A percentile compares a stretch with the other conserved stretches of the same genome.
phyloP scores from a whole-genome alignment of 1,284 basidiomycete genomes.

The Ustilago vetiveriae region DNA sequence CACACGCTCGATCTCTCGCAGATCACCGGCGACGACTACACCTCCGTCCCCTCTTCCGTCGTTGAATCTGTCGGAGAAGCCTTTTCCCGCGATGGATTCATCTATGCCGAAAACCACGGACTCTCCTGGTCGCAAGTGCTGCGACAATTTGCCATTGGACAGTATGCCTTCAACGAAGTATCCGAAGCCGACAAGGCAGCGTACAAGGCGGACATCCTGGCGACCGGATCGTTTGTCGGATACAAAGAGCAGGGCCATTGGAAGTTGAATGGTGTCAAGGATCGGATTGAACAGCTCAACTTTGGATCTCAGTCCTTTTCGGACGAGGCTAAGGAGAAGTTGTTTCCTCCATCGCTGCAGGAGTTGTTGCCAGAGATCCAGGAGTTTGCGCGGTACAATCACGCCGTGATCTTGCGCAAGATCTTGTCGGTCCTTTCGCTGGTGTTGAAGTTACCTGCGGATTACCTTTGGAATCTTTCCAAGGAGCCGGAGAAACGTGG shows the following conservation, averaged over 20 bases:
- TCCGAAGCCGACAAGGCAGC: slow-evolving; percentile 55
- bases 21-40: slow-evolving; percentile 58
- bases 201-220: slow-evolving; percentile 61
- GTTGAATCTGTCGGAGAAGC: slow-evolving; percentile 59
- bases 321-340: slow-evolving; percentile 25
- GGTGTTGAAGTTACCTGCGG: slow-evolving; percentile 69
- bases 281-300: slow-evolving; percentile 69
- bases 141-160: slow-evolving; percentile 65
- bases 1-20: slow-evolving; percentile 60
- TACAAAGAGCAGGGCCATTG: slow-evolving; percentile 70
- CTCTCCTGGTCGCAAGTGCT: slow-evolving; percentile 58
- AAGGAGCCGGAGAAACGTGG: slow-evolving; percentile 68
- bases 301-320: slow-evolving; percentile 66
- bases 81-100: slow-evolving; percentile 60
- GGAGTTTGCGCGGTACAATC: slow-evolving; percentile 67
- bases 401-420: slow-evolving; percentile 67
- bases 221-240: slow-evolving; percentile 63
- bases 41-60: slow-evolving; percentile 50
- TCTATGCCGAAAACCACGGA: slow-evolving; percentile 66
- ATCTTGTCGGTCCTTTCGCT: slow-evolving; percentile 68
- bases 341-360: slow-evolving; percentile 58
- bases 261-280: slow-evolving; percentile 65
- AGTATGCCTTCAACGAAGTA: slow-evolving; percentile 61
- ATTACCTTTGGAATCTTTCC: slow-evolving; percentile 69
- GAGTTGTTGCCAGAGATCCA: slow-evolving; percentile 66